Base-by-base conservation (phyloP, 306 rosid genomes). In the Medicago lupulina region DNA sequence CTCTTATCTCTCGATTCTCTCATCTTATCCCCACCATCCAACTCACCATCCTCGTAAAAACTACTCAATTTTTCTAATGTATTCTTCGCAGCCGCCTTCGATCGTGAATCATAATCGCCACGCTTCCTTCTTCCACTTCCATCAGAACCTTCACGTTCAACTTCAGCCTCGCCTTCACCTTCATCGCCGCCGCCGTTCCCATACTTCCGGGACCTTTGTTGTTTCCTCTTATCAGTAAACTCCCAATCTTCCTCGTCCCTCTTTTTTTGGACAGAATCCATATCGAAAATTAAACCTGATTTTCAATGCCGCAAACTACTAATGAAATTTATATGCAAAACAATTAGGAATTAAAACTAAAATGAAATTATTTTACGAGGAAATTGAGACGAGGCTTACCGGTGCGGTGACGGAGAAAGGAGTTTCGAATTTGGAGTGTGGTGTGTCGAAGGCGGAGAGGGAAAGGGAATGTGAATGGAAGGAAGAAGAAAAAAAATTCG, bases 11-110 rank as follows among this genome's bases (percentile, higher is more conserved):
- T 58, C n/a, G 63, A 57, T 3, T 57, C 63, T 53, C 89, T 78
- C 59, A 47, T 80, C 75, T 90, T 97, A 57, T 82, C 96, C 28
- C 92, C 96, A 83, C 11, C 88, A 47, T 92, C 99, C 43, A 83
- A 83, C 60, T 92, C 97, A 31, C 97, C 98, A 74, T 94, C 98
- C 86, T 90, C 96, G 54, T 96, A 96, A 91, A 92, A 96, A 83
- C 90, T 96, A 46, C 98, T 90, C 55, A 96, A 53, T 82, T 90
- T 96, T 61, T 96, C 99, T 90, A 96, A 83, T 38, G 96, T 88
- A 76, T 92, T 96, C 84, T 92, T 96, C 79, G 92, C 99, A 57
- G 79, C 90, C 79, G 82, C 87, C 68, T 88, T 96, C 23, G 89
- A 80, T 6, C 91, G 85, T 9, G 85, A 86, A 72, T 92, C 99